Base-by-base conservation (phyloP, 1,139 yeast species). In the Pichia kudriavzevii region DNA sequence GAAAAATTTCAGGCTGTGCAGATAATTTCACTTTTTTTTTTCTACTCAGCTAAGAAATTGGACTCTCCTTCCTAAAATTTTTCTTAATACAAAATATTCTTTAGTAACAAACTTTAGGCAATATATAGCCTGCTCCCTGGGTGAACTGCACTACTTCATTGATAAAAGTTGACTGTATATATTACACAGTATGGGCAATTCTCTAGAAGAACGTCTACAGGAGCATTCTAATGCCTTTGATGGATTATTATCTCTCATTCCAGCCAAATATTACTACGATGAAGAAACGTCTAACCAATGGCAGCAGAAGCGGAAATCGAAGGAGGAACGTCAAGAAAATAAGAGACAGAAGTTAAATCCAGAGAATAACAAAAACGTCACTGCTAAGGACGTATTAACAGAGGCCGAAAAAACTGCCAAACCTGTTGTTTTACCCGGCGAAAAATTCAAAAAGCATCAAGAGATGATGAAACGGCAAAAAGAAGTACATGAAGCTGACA, bases 231-330 rank as follows among this genome's bases (percentile, higher is more conserved):
- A 79, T 40, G 93, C 96, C 7, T 88, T 91, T 58, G 88, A 84
- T 55, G 95, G 96, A 28, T 66, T 91, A 39, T 65, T 91, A 43
- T 84, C 96, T 16, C 66, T 91, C 55, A 87, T 91, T 41, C 97
- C 98, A 7, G 94, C 96, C 8, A 85, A 87, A 54, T 85, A 81
- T 53, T 88, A 88, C 56, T 85, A 84, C 55, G 83, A 76, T 53
- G 79, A 78, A 32, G 75, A 75, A 46, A 68, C 79, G 3, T 78
- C 80, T 52, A 80, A 80, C 39, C 97, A 88, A 60, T 88, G 97
- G 96, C 41, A 41, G 27, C 80, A 79, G 49, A 82, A 79, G 63
- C 82, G 83, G 64, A 75, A 79, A 59, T 59, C 75, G 26, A 83
- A 81, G 52, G 73, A 68, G 33, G 91, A 84, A 52, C 59, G 69